Percentiles rank a stretch among this genome's conserved stretches.
These are phyloP conservation scores for Pezicula neosporulosa DNA, from an alignment of 2,329 filamentous ascomycete species.

Conservation along the genomic window DNA sequence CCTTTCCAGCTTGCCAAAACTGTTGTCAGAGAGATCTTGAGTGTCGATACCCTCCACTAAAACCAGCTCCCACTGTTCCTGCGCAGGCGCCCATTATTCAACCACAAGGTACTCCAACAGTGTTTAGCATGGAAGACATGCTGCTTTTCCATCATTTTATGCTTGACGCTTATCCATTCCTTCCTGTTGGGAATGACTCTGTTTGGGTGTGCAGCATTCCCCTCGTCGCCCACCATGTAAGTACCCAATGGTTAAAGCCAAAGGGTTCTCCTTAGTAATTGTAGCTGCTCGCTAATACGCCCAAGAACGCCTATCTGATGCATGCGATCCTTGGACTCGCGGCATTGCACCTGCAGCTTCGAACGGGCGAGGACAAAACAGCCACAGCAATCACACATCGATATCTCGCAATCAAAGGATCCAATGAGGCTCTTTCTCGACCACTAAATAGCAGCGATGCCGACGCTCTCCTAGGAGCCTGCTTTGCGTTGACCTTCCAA, in stretches of 20 bases:
- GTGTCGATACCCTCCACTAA: conserved; percentile 59
- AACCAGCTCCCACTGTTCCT: conserved; percentile 24
- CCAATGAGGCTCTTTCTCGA: conserved; percentile 51
- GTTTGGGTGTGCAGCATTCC: conserved; percentile 67
- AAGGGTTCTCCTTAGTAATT: neutral
- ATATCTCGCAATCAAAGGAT: conserved; percentile 59
- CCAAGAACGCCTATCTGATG: conserved; percentile 63
- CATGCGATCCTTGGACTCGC: conserved; percentile 67
- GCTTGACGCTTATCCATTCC: conserved; percentile 56
- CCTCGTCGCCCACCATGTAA: conserved; percentile 61
- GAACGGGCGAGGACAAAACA: conserved; percentile 27
- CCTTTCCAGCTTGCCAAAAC: conserved; percentile 58
- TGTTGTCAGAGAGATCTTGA: conserved; percentile 59
- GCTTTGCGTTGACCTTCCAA: conserved; percentile 57
- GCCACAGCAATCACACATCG: conserved; percentile 59
- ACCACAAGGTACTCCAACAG: conserved; percentile 44
- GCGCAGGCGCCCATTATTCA: conserved; percentile 6
- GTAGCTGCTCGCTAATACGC: conserved; percentile 1
- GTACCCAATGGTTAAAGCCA: conserved; percentile 15
- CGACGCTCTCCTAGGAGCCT: conserved; percentile 57
- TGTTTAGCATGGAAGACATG: conserved; percentile 63
- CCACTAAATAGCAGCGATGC: conserved; percentile 45
- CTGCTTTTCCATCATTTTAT: conserved; percentile 67
- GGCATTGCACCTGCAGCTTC: conserved; percentile 61
- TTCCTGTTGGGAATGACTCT: conserved; percentile 61